Evolutionary conservation across 768 basidiomycete genomes (phyloP).

Genomic region (Lactifluus piperatus): DNA sequence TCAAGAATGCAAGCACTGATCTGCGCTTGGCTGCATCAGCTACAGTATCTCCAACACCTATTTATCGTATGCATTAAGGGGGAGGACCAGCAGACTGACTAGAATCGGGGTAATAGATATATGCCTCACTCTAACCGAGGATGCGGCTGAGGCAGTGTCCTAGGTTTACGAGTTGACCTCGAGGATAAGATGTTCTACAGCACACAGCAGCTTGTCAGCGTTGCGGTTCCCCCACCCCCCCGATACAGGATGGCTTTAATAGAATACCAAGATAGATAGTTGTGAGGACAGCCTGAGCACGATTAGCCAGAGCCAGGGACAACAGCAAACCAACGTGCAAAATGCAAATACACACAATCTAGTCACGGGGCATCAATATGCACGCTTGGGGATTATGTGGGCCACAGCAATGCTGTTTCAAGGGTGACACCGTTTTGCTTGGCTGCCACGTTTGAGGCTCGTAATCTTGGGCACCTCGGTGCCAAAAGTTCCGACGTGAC

Average conservation of each 20-base stretch:
- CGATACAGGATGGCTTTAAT: not conserved
- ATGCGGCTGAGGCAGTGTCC: not conserved
- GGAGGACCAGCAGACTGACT: not conserved
- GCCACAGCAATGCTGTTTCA: no score
- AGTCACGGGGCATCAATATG: no score
- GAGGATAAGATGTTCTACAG: not conserved
- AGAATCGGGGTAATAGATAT: not conserved
- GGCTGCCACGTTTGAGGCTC: no score
- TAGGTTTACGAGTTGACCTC: not conserved
- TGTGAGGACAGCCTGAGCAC: not conserved
- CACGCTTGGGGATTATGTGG: no score
- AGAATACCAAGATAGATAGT: not conserved
- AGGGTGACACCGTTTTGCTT: no score
- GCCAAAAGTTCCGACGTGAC: no score
- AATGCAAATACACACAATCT: no score
- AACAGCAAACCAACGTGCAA: no score
- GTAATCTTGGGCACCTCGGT: no score
- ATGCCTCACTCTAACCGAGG: not conserved
- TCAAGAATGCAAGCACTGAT: no score
- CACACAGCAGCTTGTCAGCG: not conserved
- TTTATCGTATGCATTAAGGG: not conserved
- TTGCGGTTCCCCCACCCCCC: not conserved
- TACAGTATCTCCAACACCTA: not conserved
- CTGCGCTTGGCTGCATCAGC: no score
- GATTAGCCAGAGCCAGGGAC: no score